Conservation (phyloP, 306 rosid genomes). For the Dryas octopetala region DNA sequence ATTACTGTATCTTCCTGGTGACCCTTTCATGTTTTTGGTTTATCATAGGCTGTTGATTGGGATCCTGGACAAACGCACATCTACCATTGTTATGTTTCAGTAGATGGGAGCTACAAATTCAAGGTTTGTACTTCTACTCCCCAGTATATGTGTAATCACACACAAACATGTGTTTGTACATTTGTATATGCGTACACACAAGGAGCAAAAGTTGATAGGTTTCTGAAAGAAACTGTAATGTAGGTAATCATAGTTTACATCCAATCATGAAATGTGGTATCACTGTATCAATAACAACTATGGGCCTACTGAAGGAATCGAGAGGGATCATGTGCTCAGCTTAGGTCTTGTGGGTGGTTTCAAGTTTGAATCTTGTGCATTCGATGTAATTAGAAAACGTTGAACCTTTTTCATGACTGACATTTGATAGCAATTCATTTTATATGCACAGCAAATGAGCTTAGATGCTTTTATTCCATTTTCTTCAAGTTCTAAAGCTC, state of each 20-base stretch:
- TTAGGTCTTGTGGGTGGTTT: neutral
- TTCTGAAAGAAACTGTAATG: neutral
- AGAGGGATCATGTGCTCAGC: neutral
- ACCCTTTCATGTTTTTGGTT: constrained; percentile 8
- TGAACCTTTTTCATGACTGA: constrained; percentile 3
- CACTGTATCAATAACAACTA: neutral
- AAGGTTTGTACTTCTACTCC: constrained; percentile 52
- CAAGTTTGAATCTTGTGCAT: neutral
- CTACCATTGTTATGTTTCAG: constrained; percentile 57
- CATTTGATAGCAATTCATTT: neutral
- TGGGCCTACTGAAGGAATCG: neutral
- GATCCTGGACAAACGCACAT: constrained; percentile 47
- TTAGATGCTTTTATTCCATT: neutral
- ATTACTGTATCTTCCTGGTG: neutral
- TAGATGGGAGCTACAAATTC: constrained; percentile 51
- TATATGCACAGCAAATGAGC: too few relatives aligned
- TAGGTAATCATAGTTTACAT: neutral
- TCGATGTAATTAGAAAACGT: too few relatives aligned
- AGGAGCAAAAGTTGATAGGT: neutral
- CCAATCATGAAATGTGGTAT: neutral
- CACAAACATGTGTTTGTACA: neutral
- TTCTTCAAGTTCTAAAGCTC: neutral
- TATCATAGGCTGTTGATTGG: constrained; percentile 60
- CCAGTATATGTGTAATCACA: neutral
- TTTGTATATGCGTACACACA: neutral